phyloP scores from a whole-genome alignment of 345 rosid genomes.

The Syzygium jambos region DNA sequence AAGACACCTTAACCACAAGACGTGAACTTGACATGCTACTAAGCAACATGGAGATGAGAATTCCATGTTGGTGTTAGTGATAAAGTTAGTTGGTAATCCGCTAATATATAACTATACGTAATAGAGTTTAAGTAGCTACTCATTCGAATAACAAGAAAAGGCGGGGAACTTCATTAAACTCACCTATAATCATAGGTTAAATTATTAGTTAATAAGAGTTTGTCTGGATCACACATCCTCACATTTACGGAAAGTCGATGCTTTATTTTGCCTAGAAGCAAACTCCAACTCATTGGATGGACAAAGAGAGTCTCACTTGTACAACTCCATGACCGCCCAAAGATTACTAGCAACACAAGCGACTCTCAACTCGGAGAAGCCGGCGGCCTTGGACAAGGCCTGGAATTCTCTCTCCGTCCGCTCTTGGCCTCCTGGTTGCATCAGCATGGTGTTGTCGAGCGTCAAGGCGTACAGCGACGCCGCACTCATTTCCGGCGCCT shows the following conservation, averaged over 20 bases:
- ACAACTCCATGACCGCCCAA: conserved; percentile 3
- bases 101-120: no score
- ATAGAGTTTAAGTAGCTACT: not conserved
- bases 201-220: not conserved
- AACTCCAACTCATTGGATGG: not conserved
- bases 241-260: not conserved
- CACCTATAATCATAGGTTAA: not conserved
- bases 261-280: not conserved
- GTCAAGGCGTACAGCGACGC: not conserved
- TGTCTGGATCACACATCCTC: not conserved
- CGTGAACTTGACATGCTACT: no score
- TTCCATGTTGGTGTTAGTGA: no score
- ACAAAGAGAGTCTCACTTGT: not conserved
- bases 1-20: no score
- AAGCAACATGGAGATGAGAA: no score
- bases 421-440: conserved; percentile 6
- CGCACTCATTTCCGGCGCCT: not conserved
- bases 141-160: not conserved
- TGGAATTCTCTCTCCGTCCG: conserved; percentile 7
- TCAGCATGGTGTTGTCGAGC: not conserved
- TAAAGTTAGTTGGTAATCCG: no score
- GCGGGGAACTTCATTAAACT: not conserved
- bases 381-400: conserved; percentile 1
- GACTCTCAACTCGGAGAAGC: conserved; percentile 1
- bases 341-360: not conserved